phyloP scores from a whole-genome alignment of 2,329 filamentous ascomycete genomes.

The Neonectria coccinea region DNA sequence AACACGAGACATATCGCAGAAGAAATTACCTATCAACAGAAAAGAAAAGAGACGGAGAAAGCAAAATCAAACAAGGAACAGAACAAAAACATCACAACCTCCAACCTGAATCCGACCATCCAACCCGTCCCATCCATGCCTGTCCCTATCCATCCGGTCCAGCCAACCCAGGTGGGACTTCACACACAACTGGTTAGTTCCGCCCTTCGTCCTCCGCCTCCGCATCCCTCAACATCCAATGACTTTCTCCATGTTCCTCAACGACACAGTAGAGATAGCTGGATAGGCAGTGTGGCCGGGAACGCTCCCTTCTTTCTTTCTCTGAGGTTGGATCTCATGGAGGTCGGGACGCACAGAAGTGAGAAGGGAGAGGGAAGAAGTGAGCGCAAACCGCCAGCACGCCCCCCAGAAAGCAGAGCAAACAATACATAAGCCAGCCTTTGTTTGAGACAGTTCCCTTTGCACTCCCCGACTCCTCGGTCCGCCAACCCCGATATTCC shows the following conservation, averaged over 20 bases:
- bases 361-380: constrained; percentile 10
- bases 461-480: constrained; percentile 48
- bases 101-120: constrained; percentile 29
- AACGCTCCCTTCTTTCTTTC: constrained; percentile 4
- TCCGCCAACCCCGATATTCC: constrained; percentile 36
- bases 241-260: background rate
- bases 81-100: constrained; percentile 35
- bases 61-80: constrained; percentile 13
- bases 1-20: constrained; percentile 30
- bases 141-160: constrained; percentile 22
- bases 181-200: constrained; percentile 10
- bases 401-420: constrained; percentile 36
- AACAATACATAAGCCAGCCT: constrained; percentile 41
- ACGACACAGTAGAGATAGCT: constrained; percentile 17
- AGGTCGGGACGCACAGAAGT: constrained; percentile 10
- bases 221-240: constrained; percentile 6
- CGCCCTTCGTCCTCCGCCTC: background rate
- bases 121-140: constrained; percentile 18
- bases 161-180: constrained; percentile 9
- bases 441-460: constrained; percentile 37
- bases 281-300: constrained; percentile 7
- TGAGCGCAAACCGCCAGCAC: constrained; percentile 32
- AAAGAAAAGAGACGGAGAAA: constrained; percentile 16
- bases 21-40: constrained; percentile 34
- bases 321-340: constrained; percentile 5